Conservation (phyloP, 2,329 filamentous ascomycete species). For the Aspergillus sergii region DNA sequence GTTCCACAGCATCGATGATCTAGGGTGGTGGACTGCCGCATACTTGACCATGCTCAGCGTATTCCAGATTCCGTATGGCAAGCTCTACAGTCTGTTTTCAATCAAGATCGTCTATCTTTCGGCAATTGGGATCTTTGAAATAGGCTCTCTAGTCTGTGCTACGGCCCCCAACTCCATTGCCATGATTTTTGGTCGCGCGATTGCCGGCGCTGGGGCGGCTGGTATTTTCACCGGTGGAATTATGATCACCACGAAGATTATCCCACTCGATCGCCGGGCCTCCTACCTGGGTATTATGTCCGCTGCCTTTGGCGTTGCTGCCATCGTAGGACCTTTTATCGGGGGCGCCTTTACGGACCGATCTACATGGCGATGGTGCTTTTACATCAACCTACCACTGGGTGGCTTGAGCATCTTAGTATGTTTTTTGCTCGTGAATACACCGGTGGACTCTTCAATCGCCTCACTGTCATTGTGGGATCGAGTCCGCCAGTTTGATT, state of each 20-base stretch:
- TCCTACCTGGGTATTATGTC: too few relatives aligned
- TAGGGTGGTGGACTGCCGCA: not conserved
- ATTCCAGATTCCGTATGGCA: not conserved
- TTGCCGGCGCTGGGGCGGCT: not conserved
- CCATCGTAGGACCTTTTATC: too few relatives aligned
- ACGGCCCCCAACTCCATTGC: not conserved
- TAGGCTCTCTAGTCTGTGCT: not conserved
- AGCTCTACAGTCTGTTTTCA: not conserved
- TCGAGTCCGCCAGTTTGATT: slow-evolving; percentile 46
- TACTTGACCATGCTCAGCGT: not conserved
- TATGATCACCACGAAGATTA: not conserved
- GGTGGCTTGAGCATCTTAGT: too few relatives aligned
- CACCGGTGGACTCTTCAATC: too few relatives aligned
- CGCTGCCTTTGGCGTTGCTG: too few relatives aligned
- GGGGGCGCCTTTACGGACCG: too few relatives aligned
- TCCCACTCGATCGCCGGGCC: too few relatives aligned
- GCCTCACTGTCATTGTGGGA: too few relatives aligned
- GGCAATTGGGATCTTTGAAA: not conserved
- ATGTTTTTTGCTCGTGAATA: too few relatives aligned
- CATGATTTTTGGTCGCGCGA: not conserved
- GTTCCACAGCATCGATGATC: not conserved
- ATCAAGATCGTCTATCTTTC: not conserved
- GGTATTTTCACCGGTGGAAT: not conserved
- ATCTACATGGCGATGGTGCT: too few relatives aligned
- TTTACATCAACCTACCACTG: too few relatives aligned